These are phyloP conservation scores for Tuber borchii DNA, from an alignment of 495 filamentous ascomycete genomes.

Conservation along the genomic window DNA sequence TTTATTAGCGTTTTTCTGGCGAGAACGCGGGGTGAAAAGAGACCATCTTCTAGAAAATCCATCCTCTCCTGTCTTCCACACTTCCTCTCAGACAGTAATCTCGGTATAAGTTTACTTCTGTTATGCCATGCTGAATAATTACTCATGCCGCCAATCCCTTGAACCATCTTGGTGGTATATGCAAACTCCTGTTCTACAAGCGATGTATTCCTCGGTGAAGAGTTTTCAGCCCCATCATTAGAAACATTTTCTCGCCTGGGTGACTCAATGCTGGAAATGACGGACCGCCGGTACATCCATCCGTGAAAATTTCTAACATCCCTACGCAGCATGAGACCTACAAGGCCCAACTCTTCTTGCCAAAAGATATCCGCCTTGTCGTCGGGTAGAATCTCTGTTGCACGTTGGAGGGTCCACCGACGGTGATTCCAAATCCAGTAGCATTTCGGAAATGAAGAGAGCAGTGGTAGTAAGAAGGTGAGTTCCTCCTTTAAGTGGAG, in stretches of 20 bases:
- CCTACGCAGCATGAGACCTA: conserved; percentile 73
- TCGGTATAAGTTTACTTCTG: conserved; percentile 72
- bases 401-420: conserved; percentile 73
- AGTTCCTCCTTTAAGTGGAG: conserved; percentile 57
- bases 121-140: conserved; percentile 99
- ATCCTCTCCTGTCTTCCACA: conserved; percentile 58
- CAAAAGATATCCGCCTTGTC: conserved; percentile 59
- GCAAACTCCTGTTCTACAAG: conserved; percentile 75
- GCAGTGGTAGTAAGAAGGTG: conserved; percentile 70
- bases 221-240: not conserved
- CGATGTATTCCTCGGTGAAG: not conserved
- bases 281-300: conserved; percentile 81
- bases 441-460: conserved; percentile 84
- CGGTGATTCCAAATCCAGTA: conserved; percentile 99
- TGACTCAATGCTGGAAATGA: conserved; percentile 64
- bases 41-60: conserved; percentile 68
- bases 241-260: conserved; percentile 45
- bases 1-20: conserved; percentile 13
- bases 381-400: conserved; percentile 55
- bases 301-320: conserved; percentile 95
- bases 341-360: conserved; percentile 73
- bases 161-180: conserved; percentile 85
- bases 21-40: conserved; percentile 14
- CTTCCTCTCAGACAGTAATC: conserved; percentile 60
- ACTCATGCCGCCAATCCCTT: conserved; percentile 64